Evolutionary conservation across 2,329 filamentous ascomycete genomes (phyloP), one percentile per base, ranked within the genome.

Genomic region (Penicillium sp.): DNA sequence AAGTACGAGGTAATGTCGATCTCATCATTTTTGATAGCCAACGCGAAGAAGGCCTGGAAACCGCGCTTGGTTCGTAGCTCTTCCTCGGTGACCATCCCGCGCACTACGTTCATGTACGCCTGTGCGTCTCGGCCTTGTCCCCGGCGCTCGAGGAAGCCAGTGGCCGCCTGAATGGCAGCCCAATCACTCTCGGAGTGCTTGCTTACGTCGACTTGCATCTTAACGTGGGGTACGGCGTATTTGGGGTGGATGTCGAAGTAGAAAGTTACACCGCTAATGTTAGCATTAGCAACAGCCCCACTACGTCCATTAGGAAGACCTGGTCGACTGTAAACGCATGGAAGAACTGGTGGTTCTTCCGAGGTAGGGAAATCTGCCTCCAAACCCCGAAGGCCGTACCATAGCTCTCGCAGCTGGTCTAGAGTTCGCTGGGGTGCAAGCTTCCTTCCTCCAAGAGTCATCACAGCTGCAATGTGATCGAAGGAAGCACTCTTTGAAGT

Each of bases 201-300:
- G 47, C 41, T 19, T 19, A 58, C 56, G 29, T 58, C 38, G 6
- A 58, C 41, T 13, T 38, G 41, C 6, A 38, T 23, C 19, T 58
- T 58, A 15, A 58, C 56, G 29, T 58, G 26, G 15, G 56, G 56
- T 7, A 51, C 30, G 3, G 47, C 46, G n/a, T 38, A 35, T 15
- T 21, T 7, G 17, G 56, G 56, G 26, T 58, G 56, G 56, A 58
- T 58, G 41, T 58, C 56, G 19, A 38, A 58, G 30, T 58, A 58
- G 56, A 58, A 58, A 35, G 26, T 35, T 6, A 58, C 46, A 35
- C 31, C 31, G 31, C 31, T 35, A 5, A 35, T 35, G 31, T 35
- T 35, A 35, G 31, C 31, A 35, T 35, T 35, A 35, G 31, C 31
- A 35, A 35, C 31, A 35, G 31, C 31, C 17, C 56, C 56, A 21